Percentiles rank a stretch among this genome's conserved stretches.
Evolutionary conservation across 306 rosid genomes (phyloP).

Genomic region (Albizia julibrissin): DNA sequence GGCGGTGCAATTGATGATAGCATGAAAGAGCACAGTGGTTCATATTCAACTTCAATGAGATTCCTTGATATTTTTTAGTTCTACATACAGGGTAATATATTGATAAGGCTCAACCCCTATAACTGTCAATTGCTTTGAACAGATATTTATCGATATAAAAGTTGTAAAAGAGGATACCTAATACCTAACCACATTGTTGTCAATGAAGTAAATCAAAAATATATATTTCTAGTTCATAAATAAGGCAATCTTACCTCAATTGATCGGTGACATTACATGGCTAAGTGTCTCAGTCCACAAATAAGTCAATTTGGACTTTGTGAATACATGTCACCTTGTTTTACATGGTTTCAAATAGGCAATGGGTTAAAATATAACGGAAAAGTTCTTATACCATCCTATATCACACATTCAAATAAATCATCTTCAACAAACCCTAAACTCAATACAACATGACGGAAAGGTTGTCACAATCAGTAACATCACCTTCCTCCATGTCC

Average conservation of each 20-base stretch:
- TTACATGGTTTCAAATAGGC: background rate
- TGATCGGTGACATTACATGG: background rate
- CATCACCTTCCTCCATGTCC: background rate
- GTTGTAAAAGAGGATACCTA: background rate
- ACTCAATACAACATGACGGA: background rate
- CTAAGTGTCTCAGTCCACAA: background rate
- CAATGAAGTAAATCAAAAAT: background rate
- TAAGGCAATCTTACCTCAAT: background rate
- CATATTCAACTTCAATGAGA: conserved; percentile 7
- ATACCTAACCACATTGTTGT: background rate
- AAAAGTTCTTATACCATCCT: background rate
- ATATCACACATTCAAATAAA: conserved; percentile 11
- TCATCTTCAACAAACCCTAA: background rate
- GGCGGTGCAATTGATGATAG: background rate
- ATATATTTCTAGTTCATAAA: background rate
- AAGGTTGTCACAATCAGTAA: background rate
- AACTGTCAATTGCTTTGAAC: background rate
- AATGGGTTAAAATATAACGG: background rate
- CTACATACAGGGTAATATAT: background rate
- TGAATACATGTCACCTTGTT: background rate
- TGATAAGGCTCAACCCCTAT: background rate
- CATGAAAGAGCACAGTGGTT: background rate
- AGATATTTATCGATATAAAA: background rate
- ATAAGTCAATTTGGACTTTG: background rate
- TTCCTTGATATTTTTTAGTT: background rate